phyloP scores from a whole-genome alignment of 768 basidiomycete genomes.

The Coprinopsis strossmayeri region DNA sequence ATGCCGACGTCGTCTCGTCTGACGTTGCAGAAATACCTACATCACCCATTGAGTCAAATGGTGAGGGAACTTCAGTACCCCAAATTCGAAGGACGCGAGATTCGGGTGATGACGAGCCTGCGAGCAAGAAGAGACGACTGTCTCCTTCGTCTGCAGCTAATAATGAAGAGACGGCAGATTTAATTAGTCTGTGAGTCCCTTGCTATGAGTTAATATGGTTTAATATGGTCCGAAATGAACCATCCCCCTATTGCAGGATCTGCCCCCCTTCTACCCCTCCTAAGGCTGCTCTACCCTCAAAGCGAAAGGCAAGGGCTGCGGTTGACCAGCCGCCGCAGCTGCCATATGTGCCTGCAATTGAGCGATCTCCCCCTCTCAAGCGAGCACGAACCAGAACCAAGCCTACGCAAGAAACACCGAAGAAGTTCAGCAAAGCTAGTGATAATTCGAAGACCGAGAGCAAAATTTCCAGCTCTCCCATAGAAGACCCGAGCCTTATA shows the following conservation, averaged over 20 bases:
- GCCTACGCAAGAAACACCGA: background rate
- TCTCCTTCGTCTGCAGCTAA: conserved; percentile 1
- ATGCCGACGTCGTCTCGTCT: no score
- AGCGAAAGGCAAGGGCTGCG: background rate
- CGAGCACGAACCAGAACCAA: no score
- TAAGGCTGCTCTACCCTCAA: background rate
- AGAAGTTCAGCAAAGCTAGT: background rate
- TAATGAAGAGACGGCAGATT: background rate
- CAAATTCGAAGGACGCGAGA: no score
- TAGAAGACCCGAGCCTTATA: conserved; percentile 24
- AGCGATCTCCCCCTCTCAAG: no score
- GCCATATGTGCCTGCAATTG: background rate
- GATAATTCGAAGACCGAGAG: conserved; percentile 1
- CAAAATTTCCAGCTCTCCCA: conserved; percentile 25
- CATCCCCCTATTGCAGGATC: background rate
- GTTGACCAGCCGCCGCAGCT: conserved; percentile 3
- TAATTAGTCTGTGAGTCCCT: conserved; percentile 2
- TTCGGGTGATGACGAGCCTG: background rate
- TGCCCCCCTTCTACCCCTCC: no score
- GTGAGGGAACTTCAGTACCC: no score
- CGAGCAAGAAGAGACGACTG: conserved; percentile 2
- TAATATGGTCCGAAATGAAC: conserved; percentile 4
- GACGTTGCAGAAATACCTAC: no score
- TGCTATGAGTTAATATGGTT: background rate
- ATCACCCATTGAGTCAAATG: no score